These are phyloP conservation scores for Phytophthora citrophthora DNA, from an alignment of 352 stramenopile species.

Conservation along the genomic window DNA sequence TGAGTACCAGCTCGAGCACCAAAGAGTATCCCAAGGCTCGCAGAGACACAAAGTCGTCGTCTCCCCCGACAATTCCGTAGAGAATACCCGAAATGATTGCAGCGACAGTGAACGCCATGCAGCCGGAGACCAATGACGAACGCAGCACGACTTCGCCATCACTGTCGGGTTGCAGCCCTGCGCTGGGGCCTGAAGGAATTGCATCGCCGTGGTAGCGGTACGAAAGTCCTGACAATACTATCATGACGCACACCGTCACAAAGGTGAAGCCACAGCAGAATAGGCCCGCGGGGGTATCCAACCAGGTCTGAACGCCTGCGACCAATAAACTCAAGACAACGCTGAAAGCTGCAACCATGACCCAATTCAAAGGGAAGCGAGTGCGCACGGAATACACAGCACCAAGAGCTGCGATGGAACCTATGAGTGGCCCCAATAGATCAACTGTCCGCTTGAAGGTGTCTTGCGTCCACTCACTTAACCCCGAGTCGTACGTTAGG, in stretches of 20 bases:
- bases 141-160: conserved; percentile 38
- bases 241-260: conserved; percentile 45
- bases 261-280: conserved; percentile 56
- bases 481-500: conserved; percentile 35
- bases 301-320: conserved; percentile 47
- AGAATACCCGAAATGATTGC: conserved; percentile 30
- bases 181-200: conserved; percentile 26
- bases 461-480: conserved; percentile 28
- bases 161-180: conserved; percentile 11
- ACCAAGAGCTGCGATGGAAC: conserved; percentile 37
- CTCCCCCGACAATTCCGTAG: conserved; percentile 30
- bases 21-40: conserved; percentile 48
- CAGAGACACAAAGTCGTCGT: conserved; percentile 34
- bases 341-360: conserved; percentile 55
- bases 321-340: conserved; percentile 44
- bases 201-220: conserved; percentile 29
- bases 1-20: conserved; percentile 51
- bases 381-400: conserved; percentile 51
- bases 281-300: conserved; percentile 47
- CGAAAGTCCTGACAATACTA: conserved; percentile 39
- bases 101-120: conserved; percentile 36
- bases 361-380: conserved; percentile 52
- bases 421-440: conserved; percentile 33
- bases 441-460: conserved; percentile 31
- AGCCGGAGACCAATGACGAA: conserved; percentile 34